phyloP scores from a whole-genome alignment of 208 protist genomes.

The Leishmania tropica region DNA sequence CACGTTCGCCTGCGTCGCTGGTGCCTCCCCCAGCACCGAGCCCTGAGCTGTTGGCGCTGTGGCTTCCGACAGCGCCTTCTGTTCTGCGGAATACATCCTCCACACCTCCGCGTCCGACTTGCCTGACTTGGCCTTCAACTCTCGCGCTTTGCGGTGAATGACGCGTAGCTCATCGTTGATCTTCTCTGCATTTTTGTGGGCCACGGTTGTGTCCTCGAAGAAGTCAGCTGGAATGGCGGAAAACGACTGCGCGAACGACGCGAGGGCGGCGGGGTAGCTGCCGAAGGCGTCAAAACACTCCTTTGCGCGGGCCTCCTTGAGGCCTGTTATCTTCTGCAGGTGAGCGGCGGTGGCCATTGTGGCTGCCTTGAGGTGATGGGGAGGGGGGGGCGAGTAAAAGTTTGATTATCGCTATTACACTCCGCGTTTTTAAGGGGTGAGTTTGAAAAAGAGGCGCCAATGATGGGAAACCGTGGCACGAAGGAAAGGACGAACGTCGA shows the following conservation, averaged over 20 bases:
- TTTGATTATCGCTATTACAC: neutral
- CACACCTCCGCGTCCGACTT: conserved; percentile 58
- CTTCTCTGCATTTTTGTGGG: conserved; percentile 39
- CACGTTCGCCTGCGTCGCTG: neutral
- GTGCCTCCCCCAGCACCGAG: neutral
- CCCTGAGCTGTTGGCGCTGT: neutral
- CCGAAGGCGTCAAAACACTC: conserved; percentile 67
- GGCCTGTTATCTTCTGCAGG: conserved; percentile 64
- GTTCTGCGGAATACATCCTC: conserved; percentile 37
- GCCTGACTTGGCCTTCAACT: conserved; percentile 46
- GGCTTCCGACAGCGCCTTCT: conserved; percentile 3
- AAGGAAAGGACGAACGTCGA: neutral
- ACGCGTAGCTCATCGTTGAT: conserved; percentile 74
- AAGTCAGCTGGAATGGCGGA: conserved; percentile 46
- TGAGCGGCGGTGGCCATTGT: conserved; percentile 36
- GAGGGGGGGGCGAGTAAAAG: neutral
- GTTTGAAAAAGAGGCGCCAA: neutral
- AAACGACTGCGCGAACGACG: conserved; percentile 81
- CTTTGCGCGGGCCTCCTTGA: conserved; percentile 53
- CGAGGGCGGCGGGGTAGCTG: conserved; percentile 66
- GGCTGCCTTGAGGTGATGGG: neutral
- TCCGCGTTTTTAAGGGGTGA: neutral
- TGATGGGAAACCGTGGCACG: neutral
- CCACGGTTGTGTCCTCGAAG: conserved; percentile 49
- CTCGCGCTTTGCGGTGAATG: conserved; percentile 66